A percentile compares a stretch with the other conserved stretches of the same genome.
These are phyloP conservation scores for Penicillium canariense DNA, from an alignment of 495 filamentous ascomycete genomes.

Conservation along the genomic window DNA sequence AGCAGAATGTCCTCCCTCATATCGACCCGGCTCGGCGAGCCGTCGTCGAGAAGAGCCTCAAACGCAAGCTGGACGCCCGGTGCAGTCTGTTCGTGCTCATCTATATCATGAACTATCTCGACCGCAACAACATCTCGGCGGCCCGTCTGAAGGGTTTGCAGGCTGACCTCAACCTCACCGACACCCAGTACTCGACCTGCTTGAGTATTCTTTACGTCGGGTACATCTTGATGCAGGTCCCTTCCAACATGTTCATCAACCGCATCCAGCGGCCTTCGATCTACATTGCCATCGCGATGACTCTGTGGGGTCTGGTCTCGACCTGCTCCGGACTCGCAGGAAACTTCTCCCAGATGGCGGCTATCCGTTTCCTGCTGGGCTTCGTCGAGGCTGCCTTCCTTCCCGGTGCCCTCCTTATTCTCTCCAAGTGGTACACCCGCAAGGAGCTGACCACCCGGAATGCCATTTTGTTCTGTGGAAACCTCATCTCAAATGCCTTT, in stretches of 20 bases:
- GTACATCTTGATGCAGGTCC: slow-evolving; percentile 34
- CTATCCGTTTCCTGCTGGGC: slow-evolving; percentile 65
- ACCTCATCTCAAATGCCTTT: slow-evolving; percentile 59
- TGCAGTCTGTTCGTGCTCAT: slow-evolving; percentile 32
- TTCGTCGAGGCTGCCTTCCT: slow-evolving; percentile 53
- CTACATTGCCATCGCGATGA: slow-evolving; percentile 63
- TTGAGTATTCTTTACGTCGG: slow-evolving; percentile 70
- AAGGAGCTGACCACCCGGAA: slow-evolving; percentile 43
- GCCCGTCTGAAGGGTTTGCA: slow-evolving; percentile 52
- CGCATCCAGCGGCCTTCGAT: slow-evolving; percentile 50
- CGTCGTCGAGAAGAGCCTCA: slow-evolving; percentile 30
- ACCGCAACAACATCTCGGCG: slow-evolving; percentile 55
- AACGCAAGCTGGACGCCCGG: slow-evolving; percentile 33
- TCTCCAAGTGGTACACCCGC: slow-evolving; percentile 49
- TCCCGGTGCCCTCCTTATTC: slow-evolving; percentile 43
- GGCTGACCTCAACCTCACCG: slow-evolving; percentile 43
- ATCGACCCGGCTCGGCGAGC: slow-evolving; percentile 25
- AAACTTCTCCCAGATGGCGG: slow-evolving; percentile 57
- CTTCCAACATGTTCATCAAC: slow-evolving; percentile 44
- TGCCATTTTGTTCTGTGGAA: slow-evolving; percentile 45
- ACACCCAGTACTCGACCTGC: slow-evolving; percentile 54
- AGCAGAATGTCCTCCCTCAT: slow-evolving; percentile 12
- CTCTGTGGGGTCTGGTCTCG: slow-evolving; percentile 65
- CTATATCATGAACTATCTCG: slow-evolving; percentile 40
- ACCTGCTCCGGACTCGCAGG: slow-evolving; percentile 52